Evolutionary conservation across 2,329 filamentous ascomycete species (phyloP), one percentile per base, ranked within the genome.

Genomic region (Aspergillus calidoustus): DNA sequence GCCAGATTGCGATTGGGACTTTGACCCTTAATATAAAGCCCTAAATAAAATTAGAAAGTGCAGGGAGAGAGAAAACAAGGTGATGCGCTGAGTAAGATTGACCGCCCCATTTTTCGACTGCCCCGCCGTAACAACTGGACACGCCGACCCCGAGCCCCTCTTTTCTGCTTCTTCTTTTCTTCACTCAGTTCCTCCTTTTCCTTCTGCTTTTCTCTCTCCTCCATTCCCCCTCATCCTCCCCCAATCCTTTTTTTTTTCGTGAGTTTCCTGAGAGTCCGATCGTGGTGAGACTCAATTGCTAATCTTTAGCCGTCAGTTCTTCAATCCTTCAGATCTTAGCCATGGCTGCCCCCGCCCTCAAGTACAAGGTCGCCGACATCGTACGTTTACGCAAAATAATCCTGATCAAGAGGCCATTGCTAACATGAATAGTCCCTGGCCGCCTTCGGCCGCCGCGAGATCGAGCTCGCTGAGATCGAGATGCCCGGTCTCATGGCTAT

Each of bases 401-500:
- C 34, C 30, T 30, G 15, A 49, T 19, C 19, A 25, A 54, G 4
- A 34, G 13, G 8, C 22, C 17, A 49, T 6, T 43, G 51, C 59
- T 68, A 46, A 68, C 64, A 23, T 52, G 63, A 46, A 13, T 66
- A 83, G 81, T 92, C 91, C 80, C 90, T 98, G 79, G 94, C 95
- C 79, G 95, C 95, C 82, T 98, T 99, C 79, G 95, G 95, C 83
- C 93, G 95, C 84, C 93, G 94, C 83, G 95, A 99, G 89, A 97
- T 99, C 77, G 93, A 97, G 84, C 88, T 98, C 78, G 93, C 95
- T 76, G 94, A 98, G 82, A 86, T 92, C 79, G 90, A 93, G 86
- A 97, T 97, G 93, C 93, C 94, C 69, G 94, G 95, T 88, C 89
- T 99, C 73, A 96, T 99, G 91, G 88, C 91, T 76, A 98, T 93